Evolutionary conservation across 2,329 filamentous ascomycete genomes (phyloP), one percentile per base, ranked within the genome.

Genomic region (Westerdykella aurantiaca): DNA sequence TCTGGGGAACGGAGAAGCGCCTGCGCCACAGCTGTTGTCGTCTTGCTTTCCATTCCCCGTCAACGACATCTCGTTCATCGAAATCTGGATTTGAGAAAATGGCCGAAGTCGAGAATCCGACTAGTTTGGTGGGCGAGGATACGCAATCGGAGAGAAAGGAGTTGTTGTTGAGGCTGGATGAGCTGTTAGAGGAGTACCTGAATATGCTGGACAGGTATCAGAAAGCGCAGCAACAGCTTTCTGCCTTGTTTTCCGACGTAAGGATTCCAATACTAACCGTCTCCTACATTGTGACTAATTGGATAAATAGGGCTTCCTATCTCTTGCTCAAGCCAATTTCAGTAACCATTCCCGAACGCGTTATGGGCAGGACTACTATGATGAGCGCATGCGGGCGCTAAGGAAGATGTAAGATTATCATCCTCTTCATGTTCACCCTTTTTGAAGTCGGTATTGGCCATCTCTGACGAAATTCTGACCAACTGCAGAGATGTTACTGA

Each of bases 311-410:
- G 72, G 70, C 6, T 74, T 66, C 48, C 57, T 76, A 23, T 67
- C 70, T 51, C 72, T 90, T 34, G 83, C 86, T n/a, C 78, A 85
- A 45, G 86, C 86, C 48, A 88, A 89, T 68, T 89, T 87, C 66
- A 72, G 78, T 22, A 80, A 79, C n/a, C 74, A 80, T 58, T 72
- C 78, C 11, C 78, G 82, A 25, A 63, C 80, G 48, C 73, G 80
- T 34, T 89, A 85, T 60, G 85, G 85, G 3, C 76, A 73, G 50
- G 82, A 87, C 55, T 77, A 79, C 58, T 91, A 86, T 60, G 85
- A 90, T 63, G 77, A 81, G 51, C 77, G 86, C 38, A 87, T 88
- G 81, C 80, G 81, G 60, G 83, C 84, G 3, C 67, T 65, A 17
- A 69, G 77, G 41, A 64, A 67, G 42, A 53, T 83, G 59, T 64